phyloP scores from a whole-genome alignment of 805 yeast genomes.

The Zygotorulaspora sp. region DNA sequence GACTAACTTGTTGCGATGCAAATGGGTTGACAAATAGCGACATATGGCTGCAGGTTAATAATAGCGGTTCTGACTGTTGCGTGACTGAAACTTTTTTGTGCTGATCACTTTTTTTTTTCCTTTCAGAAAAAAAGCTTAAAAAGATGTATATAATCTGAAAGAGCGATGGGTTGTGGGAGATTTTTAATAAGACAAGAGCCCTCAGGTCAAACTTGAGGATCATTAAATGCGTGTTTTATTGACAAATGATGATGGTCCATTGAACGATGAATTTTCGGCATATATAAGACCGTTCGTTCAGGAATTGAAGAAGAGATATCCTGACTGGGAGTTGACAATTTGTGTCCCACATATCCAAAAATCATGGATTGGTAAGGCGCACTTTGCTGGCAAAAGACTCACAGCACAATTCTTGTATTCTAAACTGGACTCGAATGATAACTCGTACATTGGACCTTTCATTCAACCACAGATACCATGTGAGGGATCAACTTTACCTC shows the following conservation, averaged over 20 bases:
- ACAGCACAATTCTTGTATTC: slow-evolving; percentile 59
- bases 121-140: too few species aligned
- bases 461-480: slow-evolving; percentile 44
- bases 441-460: slow-evolving; percentile 65
- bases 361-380: slow-evolving; percentile 98
- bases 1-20: slow-evolving; percentile 49
- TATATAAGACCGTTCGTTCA: slow-evolving; percentile 78
- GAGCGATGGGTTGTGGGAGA: too few species aligned
- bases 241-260: slow-evolving; percentile 96
- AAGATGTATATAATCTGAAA: too few species aligned
- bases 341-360: slow-evolving; percentile 78
- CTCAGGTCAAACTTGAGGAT: background rate
- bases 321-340: slow-evolving; percentile 82
- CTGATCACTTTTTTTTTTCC: too few species aligned
- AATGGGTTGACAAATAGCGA: slow-evolving; percentile 53
- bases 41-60: too few species aligned
- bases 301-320: slow-evolving; percentile 48
- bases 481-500: slow-evolving; percentile 25
- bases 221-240: slow-evolving; percentile 47
- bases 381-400: slow-evolving; percentile 71
- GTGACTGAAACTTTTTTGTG: background rate
- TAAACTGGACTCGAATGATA: slow-evolving; percentile 45
- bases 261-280: slow-evolving; percentile 73
- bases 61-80: too few species aligned
- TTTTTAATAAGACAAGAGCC: too few species aligned